phyloP scores from a whole-genome alignment of 2,329 filamentous ascomycete species.

The Calonectria hawksworthii region DNA sequence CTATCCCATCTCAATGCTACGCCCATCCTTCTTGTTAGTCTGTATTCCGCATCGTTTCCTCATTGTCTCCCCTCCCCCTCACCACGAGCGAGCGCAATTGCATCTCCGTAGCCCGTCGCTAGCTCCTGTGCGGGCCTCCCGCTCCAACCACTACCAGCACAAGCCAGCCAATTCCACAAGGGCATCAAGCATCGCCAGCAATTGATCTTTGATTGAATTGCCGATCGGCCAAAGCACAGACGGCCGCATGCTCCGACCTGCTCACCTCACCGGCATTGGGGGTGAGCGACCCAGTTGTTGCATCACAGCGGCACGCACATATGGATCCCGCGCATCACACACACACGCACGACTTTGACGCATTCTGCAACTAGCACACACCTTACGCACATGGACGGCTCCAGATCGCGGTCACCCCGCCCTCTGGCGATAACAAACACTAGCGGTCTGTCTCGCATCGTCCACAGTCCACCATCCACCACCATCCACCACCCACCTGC shows the following conservation, averaged over 20 bases:
- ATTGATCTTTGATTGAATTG: slow-evolving; percentile 12
- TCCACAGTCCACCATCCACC: slow-evolving; percentile 3
- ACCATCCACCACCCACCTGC: neutral
- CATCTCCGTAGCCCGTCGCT: neutral
- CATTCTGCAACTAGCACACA: slow-evolving; percentile 10
- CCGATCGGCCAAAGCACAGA: slow-evolving; percentile 22
- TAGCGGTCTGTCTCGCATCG: slow-evolving; percentile 23
- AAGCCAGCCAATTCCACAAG: slow-evolving; percentile 16
- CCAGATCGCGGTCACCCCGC: slow-evolving; percentile 25
- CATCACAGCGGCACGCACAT: neutral
- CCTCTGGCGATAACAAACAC: slow-evolving; percentile 27
- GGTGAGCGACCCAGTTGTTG: neutral
- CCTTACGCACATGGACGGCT: slow-evolving; percentile 19
- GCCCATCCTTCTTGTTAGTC: neutral
- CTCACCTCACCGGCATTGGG: slow-evolving; percentile 8
- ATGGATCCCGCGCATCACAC: slow-evolving; percentile 10
- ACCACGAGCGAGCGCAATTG: neutral
- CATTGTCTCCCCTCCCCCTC: neutral
- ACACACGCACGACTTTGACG: slow-evolving; percentile 8
- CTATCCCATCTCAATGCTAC: neutral
- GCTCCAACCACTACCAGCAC: slow-evolving; percentile 17
- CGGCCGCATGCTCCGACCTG: slow-evolving; percentile 6
- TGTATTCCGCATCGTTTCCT: neutral
- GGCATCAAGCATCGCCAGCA: slow-evolving; percentile 3
- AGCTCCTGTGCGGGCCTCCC: neutral